Base-by-base conservation (phyloP, 371 early-diverging fungal species). In the Apophysomyces elegans region DNA sequence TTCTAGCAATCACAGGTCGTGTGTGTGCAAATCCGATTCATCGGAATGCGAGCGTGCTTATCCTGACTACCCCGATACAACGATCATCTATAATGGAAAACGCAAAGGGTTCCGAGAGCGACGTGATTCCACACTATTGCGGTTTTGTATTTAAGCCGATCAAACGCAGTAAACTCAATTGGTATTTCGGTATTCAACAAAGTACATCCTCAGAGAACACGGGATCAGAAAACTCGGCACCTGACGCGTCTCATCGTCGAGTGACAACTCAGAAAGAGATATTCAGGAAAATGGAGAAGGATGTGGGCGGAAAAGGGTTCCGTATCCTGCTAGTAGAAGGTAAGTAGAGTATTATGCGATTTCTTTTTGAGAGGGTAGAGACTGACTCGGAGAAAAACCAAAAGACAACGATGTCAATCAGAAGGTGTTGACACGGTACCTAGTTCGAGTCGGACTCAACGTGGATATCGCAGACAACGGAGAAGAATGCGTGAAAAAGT, bases 81-180 rank as follows among this genome's bases (percentile, higher is more conserved):
- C 79, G 88, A 1, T 82, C 85, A 0, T 63, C 77, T 4, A 80
- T 87, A 36, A 84, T 83, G 65, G 88, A 84, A 36, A 74, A 68
- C 7, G 80, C 84, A 9, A 75, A 69, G 39, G 77, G 75, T 0
- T 59, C 60, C 4, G 76, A 76, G 38, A 62, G 68, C 1, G 70
- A 67, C 12, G 57, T 72, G n/a, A 68, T 85, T 14, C 84, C 85
- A 0, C 39, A 68, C 6, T 75, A 70, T 14, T 80, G 83, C 50
- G 85, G 85, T 12, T 87, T 86, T 77, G 83, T 87, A 1, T 87
- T 87, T 67, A 87, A 87, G 47, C 88, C 88, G 0, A 39, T 87
- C 62, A 85, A 84, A 44, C 78, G 84, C 59, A 77, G 78, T 39
- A 87, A 86, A 64, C 60, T 87, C 4, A 70, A 80, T 37, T 79